A percentile compares a stretch with the other conserved stretches of the same genome.
Conservation (phyloP, 2,329 filamentous ascomycete species). For the Sphaerulina populicola region DNA sequence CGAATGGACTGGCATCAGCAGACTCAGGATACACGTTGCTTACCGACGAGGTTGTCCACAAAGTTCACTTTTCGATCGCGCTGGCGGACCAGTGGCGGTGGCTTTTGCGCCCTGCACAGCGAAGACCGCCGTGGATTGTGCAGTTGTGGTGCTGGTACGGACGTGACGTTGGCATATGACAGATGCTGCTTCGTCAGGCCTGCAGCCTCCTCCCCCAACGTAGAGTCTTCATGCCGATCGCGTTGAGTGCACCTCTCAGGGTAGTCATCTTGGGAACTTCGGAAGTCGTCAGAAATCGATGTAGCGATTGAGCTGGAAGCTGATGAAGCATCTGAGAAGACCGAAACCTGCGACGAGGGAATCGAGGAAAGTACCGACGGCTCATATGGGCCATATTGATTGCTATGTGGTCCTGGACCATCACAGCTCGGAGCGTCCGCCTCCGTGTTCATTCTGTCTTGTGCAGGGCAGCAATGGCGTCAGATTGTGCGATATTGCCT, state of each 20-base stretch:
- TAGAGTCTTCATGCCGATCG: conserved; percentile 17
- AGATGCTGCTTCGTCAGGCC: conserved; percentile 13
- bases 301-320: conserved; percentile 45
- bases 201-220: conserved; percentile 4
- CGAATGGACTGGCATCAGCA: conserved; percentile 28
- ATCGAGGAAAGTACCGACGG: conserved; percentile 65
- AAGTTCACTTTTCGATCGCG: conserved; percentile 89
- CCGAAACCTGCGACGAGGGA: conserved; percentile 66
- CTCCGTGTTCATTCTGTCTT: conserved; percentile 26
- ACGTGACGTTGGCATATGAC: conserved; percentile 34
- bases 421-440: conserved; percentile 15
- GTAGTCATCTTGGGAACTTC: conserved; percentile 34
- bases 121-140: conserved; percentile 54
- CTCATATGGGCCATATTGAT: conserved; percentile 49
- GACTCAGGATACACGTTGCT: conserved; percentile 39
- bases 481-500: conserved; percentile 24
- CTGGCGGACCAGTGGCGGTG: conserved; percentile 73
- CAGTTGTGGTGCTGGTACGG: conserved; percentile 51
- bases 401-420: conserved; percentile 31
- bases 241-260: conserved; percentile 19
- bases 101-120: conserved; percentile 50
- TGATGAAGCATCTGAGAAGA: conserved; percentile 60
- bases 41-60: conserved; percentile 95
- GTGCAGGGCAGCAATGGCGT: conserved; percentile 19
- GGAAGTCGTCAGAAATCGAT: conserved; percentile 54